A percentile compares a stretch with the other conserved stretches of the same genome.
Evolutionary conservation across 768 basidiomycete species (phyloP).

Genomic region (Boletellus ananas): DNA sequence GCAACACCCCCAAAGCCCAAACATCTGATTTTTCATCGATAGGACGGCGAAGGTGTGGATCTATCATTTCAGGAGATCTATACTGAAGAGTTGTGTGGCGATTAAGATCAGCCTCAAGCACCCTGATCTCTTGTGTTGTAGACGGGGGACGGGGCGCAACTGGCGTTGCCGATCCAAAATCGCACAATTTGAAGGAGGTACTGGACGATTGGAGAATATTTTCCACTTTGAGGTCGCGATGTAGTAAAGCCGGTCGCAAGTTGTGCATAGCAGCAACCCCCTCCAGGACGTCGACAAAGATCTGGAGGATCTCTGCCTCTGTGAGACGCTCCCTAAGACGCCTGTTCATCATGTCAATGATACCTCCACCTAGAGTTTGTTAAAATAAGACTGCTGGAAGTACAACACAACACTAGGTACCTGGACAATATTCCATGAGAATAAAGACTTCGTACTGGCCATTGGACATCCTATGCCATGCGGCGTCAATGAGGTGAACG

Average conservation of each 20-base stretch:
- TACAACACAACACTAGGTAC: constrained; percentile 36
- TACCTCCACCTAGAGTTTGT: constrained; percentile 73
- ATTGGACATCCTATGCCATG: constrained; percentile 80
- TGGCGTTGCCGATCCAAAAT: constrained; percentile 90
- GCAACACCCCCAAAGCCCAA: constrained; percentile 94
- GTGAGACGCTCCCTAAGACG: constrained; percentile 91
- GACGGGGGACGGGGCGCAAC: constrained; percentile 69
- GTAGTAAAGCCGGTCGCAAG: constrained; percentile 82
- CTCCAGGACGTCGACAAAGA: constrained; percentile 97
- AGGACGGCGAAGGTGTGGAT: constrained; percentile 76
- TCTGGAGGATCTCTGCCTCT: constrained; percentile 94
- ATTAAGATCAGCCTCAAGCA: constrained; percentile 87
- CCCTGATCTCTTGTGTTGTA: constrained; percentile 78
- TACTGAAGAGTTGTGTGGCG: constrained; percentile 96
- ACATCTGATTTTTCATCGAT: constrained; percentile 95
- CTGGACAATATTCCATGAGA: constrained; percentile 96
- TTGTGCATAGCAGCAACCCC: constrained; percentile 97
- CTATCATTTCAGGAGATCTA: constrained; percentile 98
- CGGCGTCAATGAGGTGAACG: constrained; percentile 93
- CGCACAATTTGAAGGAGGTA: constrained; percentile 91
- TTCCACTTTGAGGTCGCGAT: constrained; percentile 98
- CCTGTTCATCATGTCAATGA: constrained; percentile 99
- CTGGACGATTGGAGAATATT: constrained; percentile 90
- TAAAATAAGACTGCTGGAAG: constrained; percentile 8
- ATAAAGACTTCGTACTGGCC: constrained; percentile 95